Evolutionary conservation across 2,329 filamentous ascomycete genomes (phyloP), one percentile per base, ranked within the genome.

Genomic region (Diaporthe batatas): DNA sequence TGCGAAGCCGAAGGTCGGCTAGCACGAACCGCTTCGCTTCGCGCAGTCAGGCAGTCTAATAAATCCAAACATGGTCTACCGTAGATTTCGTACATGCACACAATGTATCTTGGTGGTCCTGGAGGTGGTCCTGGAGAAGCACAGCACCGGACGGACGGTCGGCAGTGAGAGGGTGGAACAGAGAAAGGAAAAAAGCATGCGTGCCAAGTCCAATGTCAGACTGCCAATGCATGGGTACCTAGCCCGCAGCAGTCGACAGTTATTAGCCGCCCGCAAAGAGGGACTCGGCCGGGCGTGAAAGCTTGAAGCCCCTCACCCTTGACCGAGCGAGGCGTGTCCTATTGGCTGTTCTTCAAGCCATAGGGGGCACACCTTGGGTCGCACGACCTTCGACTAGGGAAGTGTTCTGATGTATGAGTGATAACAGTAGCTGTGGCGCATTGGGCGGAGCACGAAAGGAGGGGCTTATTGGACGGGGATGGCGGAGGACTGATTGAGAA

Each of bases 291-390:
- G 23, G 68, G 16, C 44, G 42, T 70, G 42, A 62, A 42, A 58
- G 54, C 49, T 51, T 59, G 57, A 59, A 58, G 58, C 68, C 67
- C 68, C 55, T 70, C 55, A 62, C 68, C 54, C 23, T 32, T 42
- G 44, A 44, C 32, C 29, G 29, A 34, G 44, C 32, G 21, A 49
- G 44, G 39, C 23, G 68, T 14, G 29, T 53, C 57, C 68, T 29
- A 70, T 70, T 70, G 55, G 68, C 55, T 53, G 68, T 4, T 21
- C 32, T 32, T 23, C 54, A 34, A 62, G 44, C 36, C 68, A 70
- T 29, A 32, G 44, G 44, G 39, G n/a, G 16, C 23, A 51, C 18
- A 62, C 8, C 39, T 70, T 70, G 68, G 55, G 68, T 70, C 57
- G 68, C 68, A 70, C 68, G 44, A 62, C 55, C 55, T 62, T 42